phyloP scores from a whole-genome alignment of 176 grass and related monocot genomes.

The Hordeum marinum region DNA sequence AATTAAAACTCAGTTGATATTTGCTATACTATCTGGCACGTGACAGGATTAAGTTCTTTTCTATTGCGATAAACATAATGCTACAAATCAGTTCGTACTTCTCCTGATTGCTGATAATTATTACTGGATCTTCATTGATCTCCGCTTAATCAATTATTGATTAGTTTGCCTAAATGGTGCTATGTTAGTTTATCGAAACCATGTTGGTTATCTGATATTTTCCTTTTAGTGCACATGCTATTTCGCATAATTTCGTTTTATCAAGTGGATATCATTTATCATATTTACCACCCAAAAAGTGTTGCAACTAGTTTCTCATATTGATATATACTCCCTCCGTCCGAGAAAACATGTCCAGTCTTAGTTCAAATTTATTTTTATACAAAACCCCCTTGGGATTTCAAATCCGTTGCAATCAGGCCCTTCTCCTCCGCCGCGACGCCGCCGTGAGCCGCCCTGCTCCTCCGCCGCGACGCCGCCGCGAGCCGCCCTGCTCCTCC shows the following conservation, averaged over 20 bases:
- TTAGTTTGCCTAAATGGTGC: not conserved
- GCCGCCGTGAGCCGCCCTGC: no score
- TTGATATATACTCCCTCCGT: no score
- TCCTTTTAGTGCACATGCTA: not conserved
- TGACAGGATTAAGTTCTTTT: not conserved
- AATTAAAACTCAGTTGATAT: not conserved
- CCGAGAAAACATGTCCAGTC: no score
- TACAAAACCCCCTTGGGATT: no score
- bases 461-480: no score
- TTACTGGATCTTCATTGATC: not conserved
- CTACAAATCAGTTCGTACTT: not conserved
- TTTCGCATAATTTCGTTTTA: not conserved
- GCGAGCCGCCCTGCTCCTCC: no score
- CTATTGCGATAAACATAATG: not conserved
- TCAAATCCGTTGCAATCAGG: no score
- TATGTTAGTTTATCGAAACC: not conserved
- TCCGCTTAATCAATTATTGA: not conserved
- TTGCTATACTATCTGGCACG: not conserved
- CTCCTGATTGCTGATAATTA: not conserved
- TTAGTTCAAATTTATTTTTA: no score
- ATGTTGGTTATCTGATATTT: not conserved
- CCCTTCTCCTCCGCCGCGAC: no score
- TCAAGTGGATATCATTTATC: not conserved
- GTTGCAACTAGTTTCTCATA: not conserved
- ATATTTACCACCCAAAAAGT: not conserved